Percentiles rank a stretch among this genome's conserved stretches.
These are phyloP conservation scores for Boletus semigastroideus DNA, from an alignment of 1,284 basidiomycete genomes.

Conservation along the genomic window DNA sequence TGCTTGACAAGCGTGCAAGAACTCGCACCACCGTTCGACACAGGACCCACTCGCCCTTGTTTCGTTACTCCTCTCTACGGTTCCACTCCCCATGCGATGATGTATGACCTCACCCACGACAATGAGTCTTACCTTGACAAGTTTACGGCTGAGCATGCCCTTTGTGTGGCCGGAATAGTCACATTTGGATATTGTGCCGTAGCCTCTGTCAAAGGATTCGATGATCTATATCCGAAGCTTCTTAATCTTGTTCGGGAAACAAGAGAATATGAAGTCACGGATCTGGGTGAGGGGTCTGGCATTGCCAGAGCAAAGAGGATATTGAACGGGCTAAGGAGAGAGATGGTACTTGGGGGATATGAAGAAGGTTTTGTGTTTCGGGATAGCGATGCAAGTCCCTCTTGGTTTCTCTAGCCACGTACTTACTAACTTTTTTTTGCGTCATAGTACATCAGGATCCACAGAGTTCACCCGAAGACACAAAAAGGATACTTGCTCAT, in stretches of 20 bases:
- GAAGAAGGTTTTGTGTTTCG: conserved; percentile 94
- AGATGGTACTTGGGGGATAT: conserved; percentile 83
- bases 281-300: conserved; percentile 55
- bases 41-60: conserved; percentile 73
- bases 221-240: conserved; percentile 93
- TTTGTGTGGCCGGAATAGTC: conserved; percentile 88
- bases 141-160: conserved; percentile 87
- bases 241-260: conserved; percentile 85
- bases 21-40: conserved; percentile 73
- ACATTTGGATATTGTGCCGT: conserved; percentile 85
- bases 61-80: conserved; percentile 80
- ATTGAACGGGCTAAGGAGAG: conserved; percentile 82
- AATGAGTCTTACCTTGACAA: conserved; percentile 90
- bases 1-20: conserved; percentile 79
- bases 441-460: conserved; percentile 79
- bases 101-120: conserved; percentile 95
- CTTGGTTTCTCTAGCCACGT: conserved; percentile 15
- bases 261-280: conserved; percentile 68
- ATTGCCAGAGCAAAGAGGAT: conserved; percentile 83
- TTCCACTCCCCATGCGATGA: conserved; percentile 83
- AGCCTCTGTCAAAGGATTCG: conserved; percentile 93
- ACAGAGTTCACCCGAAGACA: conserved; percentile 86
- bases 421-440: conserved; percentile 8
- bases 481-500: conserved; percentile 91
- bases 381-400: conserved; percentile 81